Percentiles rank a stretch among this genome's conserved stretches.
phyloP scores from a whole-genome alignment of 164 flowering plant species.

The Vitis rupestris region DNA sequence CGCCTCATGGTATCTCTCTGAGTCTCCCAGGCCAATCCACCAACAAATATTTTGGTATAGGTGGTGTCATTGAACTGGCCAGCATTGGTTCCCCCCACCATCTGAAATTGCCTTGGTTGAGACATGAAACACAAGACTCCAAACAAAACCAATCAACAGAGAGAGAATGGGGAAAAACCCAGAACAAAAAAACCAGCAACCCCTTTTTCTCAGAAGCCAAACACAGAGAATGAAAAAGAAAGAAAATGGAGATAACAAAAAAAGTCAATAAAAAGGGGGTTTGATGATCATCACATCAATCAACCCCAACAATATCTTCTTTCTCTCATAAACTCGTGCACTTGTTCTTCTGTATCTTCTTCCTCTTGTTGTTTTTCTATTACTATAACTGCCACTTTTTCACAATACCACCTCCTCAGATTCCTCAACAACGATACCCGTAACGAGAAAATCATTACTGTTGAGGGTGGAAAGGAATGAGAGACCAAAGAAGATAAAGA shows the following conservation, averaged over 20 bases:
- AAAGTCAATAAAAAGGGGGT: conserved; percentile 8
- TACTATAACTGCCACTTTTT: conserved; percentile 28
- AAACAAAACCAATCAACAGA: not conserved
- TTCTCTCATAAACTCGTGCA: conserved; percentile 22
- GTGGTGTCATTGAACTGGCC: conserved; percentile 53
- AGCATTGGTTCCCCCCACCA: conserved; percentile 41
- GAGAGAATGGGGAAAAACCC: not conserved
- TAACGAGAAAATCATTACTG: conserved; percentile 54
- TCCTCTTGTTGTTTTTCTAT: conserved; percentile 10
- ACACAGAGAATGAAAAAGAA: conserved; percentile 5
- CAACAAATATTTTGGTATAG: conserved; percentile 64
- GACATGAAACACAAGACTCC: conserved; percentile 29
- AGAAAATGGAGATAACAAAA: conserved; percentile 1
- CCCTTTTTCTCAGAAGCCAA: conserved; percentile 2
- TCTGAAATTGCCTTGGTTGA: conserved; percentile 55
- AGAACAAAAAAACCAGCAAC: conserved; percentile 4
- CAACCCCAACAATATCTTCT: conserved; percentile 3
- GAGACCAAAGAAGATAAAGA: conserved; percentile 10
- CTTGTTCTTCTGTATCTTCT: conserved; percentile 10
- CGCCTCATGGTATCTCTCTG: conserved; percentile 60
- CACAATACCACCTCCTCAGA: conserved; percentile 34
- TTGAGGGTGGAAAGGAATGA: conserved; percentile 21
- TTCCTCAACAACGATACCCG: conserved; percentile 47
- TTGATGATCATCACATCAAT: conserved; percentile 23
- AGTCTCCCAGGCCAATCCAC: conserved; percentile 78